A percentile compares a stretch with the other conserved stretches of the same genome.
These are phyloP conservation scores for Leishmania turanica DNA, from an alignment of 208 protist genomes.

Conservation along the genomic window DNA sequence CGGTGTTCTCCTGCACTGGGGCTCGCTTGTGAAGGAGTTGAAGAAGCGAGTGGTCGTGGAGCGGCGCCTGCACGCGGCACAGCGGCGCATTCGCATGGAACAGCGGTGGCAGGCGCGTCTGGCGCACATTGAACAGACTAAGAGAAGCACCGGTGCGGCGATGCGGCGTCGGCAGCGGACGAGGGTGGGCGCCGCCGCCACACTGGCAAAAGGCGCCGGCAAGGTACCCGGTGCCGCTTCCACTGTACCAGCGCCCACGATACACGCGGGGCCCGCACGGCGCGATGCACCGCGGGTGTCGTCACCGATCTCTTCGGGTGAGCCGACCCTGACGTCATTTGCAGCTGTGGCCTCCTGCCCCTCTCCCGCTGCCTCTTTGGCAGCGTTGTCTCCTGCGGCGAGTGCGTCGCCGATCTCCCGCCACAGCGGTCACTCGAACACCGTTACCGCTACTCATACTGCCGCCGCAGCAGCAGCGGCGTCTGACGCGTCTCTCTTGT, in stretches of 20 bases:
- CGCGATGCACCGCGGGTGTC: neutral
- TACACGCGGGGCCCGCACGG: neutral
- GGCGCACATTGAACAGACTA: slow-evolving; percentile 20
- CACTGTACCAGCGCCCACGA: neutral
- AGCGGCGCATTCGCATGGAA: slow-evolving; percentile 54
- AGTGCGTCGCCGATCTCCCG: neutral
- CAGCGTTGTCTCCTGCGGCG: neutral
- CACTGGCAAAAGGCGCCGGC: neutral
- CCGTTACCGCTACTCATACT: neutral
- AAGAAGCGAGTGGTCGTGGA: slow-evolving; percentile 62
- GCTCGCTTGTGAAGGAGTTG: slow-evolving; percentile 54
- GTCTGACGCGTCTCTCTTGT: slow-evolving; percentile 16
- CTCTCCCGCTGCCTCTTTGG: neutral
- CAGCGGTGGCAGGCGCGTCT: slow-evolving; percentile 43
- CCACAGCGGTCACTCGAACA: neutral
- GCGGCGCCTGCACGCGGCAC: slow-evolving; percentile 35
- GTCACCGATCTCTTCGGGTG: neutral
- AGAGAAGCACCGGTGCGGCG: neutral
- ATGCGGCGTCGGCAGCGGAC: neutral
- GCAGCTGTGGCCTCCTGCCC: neutral
- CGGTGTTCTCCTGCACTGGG: slow-evolving; percentile 65
- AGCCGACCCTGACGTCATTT: neutral
- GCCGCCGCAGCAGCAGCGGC: neutral
- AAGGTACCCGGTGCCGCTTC: neutral
- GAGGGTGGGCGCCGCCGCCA: neutral